Evolutionary conservation across 495 filamentous ascomycete genomes (phyloP).

Genomic region (Talaromyces liani): DNA sequence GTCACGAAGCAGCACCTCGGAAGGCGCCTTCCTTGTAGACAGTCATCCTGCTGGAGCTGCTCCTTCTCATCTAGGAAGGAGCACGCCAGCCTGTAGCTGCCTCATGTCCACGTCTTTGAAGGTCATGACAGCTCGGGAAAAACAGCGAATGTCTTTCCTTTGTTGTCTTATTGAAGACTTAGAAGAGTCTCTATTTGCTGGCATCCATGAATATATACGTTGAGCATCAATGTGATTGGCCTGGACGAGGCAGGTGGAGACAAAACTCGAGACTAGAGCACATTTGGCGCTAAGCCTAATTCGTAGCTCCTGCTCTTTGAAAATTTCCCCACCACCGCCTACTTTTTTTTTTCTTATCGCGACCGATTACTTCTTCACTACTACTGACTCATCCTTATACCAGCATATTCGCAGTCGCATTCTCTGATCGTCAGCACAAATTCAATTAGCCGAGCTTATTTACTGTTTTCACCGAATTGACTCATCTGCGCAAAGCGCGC

Average conservation of each 20-base stretch:
- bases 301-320: not conserved
- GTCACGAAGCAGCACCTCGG: not conserved
- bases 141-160: not conserved
- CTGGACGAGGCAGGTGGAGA: not conserved
- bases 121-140: no score
- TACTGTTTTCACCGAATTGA: not conserved
- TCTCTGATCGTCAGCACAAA: not conserved
- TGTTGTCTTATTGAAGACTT: not conserved
- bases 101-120: not conserved
- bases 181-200: not conserved
- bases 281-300: slow-evolving; percentile 1
- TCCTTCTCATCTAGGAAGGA: not conserved
- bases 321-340: slow-evolving; percentile 5
- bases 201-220: not conserved
- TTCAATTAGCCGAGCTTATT: not conserved
- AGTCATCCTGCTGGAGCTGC: not conserved
- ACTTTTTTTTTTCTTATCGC: slow-evolving; percentile 8
- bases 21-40: not conserved
- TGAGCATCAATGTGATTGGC: not conserved
- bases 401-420: not conserved
- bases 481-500: slow-evolving; percentile 1
- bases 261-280: not conserved
- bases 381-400: not conserved
- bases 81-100: not conserved
- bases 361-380: not conserved